Percentiles rank a stretch among this genome's conserved stretches.
Evolutionary conservation across 1,284 basidiomycete species (phyloP).

Genomic region (Ustanciosporium gigantosporum): DNA sequence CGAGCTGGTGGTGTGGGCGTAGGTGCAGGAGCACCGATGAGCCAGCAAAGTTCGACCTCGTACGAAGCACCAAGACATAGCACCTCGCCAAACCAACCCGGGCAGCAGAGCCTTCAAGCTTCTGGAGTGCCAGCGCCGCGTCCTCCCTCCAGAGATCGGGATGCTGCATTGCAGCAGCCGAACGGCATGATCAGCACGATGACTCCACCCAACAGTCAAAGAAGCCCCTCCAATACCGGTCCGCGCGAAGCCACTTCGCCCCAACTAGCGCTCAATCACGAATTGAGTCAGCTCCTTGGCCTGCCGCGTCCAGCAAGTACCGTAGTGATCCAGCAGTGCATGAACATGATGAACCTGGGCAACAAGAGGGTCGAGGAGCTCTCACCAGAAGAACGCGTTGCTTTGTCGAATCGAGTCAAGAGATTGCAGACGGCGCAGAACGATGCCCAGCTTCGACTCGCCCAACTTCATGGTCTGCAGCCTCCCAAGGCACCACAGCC

Average conservation of each 20-base stretch:
- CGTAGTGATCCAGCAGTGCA: conserved; percentile 23
- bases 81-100: too few relatives aligned
- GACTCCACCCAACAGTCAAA: background rate
- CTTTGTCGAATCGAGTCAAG: conserved; percentile 15
- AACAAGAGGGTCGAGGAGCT: conserved; percentile 12
- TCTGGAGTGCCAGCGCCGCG: too few relatives aligned
- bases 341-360: conserved; percentile 34
- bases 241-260: background rate
- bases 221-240: background rate
- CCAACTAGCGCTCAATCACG: conserved; percentile 7
- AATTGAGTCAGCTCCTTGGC: conserved; percentile 8
- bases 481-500: conserved; percentile 3
- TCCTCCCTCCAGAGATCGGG: too few relatives aligned
- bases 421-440: conserved; percentile 30
- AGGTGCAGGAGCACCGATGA: background rate
- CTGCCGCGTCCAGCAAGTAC: conserved; percentile 13
- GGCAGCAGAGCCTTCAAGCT: too few relatives aligned
- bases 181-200: too few relatives aligned
- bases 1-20: background rate
- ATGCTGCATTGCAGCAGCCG: too few relatives aligned
- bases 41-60: background rate
- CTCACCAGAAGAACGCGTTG: conserved; percentile 1
- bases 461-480: conserved; percentile 29
- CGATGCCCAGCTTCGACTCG: conserved; percentile 22
- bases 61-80: too few relatives aligned